These are phyloP conservation scores for Aureobasidium sp. DNA, from an alignment of 2,329 filamentous ascomycete genomes.

Conservation along the genomic window DNA sequence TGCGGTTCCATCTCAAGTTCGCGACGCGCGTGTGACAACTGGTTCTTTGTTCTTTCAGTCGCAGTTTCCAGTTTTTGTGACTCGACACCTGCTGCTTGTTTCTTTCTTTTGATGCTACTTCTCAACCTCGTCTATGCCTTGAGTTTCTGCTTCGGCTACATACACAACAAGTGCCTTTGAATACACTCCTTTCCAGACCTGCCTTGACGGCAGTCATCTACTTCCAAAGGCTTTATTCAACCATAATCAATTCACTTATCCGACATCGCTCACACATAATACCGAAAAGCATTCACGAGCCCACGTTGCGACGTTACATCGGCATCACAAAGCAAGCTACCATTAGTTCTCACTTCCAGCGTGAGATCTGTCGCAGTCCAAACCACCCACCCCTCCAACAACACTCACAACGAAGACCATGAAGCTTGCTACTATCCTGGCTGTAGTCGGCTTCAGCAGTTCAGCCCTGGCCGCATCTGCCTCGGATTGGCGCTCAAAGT, in stretches of 20 bases:
- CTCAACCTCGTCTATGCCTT: not conserved
- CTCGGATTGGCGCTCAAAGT: constrained; percentile 33
- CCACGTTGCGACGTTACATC: constrained; percentile 1
- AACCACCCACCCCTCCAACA: too few species aligned
- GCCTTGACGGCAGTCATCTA: constrained; percentile 10
- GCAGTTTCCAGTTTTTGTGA: not conserved
- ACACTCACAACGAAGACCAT: not conserved
- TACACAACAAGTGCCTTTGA: not conserved
- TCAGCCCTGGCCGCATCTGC: constrained; percentile 17
- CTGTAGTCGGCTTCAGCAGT: not conserved
- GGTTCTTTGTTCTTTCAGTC: constrained; percentile 8
- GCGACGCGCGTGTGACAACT: not conserved
- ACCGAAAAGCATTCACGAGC: not conserved
- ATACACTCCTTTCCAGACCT: not conserved
- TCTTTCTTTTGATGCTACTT: not conserved
- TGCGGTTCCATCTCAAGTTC: not conserved
- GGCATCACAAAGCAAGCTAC: not conserved
- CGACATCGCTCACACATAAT: not conserved
- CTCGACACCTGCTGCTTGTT: not conserved
- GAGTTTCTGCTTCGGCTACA: not conserved
- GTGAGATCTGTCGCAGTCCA: not conserved
- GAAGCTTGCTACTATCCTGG: not conserved
- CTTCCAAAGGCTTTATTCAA: not conserved
- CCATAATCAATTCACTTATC: not conserved
- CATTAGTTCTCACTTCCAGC: not conserved